Evolutionary conservation across 2,329 filamentous ascomycete genomes (phyloP).

Genomic region (Teratosphaeria zuluensis): DNA sequence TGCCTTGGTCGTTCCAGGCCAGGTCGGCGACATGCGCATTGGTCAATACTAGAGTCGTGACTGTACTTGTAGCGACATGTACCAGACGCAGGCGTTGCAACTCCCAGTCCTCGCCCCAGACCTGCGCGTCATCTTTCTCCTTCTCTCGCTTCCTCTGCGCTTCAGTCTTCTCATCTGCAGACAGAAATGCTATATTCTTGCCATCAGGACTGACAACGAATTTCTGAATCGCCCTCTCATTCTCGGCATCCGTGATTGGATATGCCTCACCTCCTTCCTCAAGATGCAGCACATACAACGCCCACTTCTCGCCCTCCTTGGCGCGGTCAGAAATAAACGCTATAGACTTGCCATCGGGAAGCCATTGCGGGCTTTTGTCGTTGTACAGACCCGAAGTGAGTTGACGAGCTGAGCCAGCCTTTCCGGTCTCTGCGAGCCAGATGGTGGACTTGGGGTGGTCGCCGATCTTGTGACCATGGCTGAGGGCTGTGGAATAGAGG

Average conservation of each 20-base stretch:
- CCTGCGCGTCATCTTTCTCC: slow-evolving; percentile 24
- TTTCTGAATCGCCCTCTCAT: slow-evolving; percentile 16
- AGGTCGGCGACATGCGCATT: slow-evolving; percentile 20
- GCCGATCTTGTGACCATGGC: slow-evolving; percentile 9
- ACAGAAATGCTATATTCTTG: slow-evolving; percentile 25
- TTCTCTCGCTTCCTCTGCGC: slow-evolving; percentile 25
- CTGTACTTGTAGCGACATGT: slow-evolving; percentile 20
- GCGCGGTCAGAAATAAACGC: slow-evolving; percentile 28
- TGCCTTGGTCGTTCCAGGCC: slow-evolving; percentile 20
- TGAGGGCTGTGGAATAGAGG: slow-evolving; percentile 16
- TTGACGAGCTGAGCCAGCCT: slow-evolving; percentile 15
- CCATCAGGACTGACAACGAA: slow-evolving; percentile 28
- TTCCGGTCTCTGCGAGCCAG: slow-evolving; percentile 20
- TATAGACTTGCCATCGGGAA: slow-evolving; percentile 19
- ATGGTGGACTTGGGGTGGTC: slow-evolving; percentile 14
- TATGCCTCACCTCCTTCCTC: slow-evolving; percentile 15
- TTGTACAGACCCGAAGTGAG: slow-evolving; percentile 20
- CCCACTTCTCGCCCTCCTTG: slow-evolving; percentile 20
- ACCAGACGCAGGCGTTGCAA: slow-evolving; percentile 24
- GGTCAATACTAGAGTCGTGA: slow-evolving; percentile 9
- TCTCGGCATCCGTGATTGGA: slow-evolving; percentile 18
- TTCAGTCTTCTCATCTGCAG: slow-evolving; percentile 24
- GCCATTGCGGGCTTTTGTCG: slow-evolving; percentile 19
- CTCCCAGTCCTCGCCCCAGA: slow-evolving; percentile 30
- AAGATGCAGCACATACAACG: slow-evolving; percentile 21